These are phyloP conservation scores for Posidonia australis DNA, from an alignment of 106 monocot genomes.

Conservation along the genomic window DNA sequence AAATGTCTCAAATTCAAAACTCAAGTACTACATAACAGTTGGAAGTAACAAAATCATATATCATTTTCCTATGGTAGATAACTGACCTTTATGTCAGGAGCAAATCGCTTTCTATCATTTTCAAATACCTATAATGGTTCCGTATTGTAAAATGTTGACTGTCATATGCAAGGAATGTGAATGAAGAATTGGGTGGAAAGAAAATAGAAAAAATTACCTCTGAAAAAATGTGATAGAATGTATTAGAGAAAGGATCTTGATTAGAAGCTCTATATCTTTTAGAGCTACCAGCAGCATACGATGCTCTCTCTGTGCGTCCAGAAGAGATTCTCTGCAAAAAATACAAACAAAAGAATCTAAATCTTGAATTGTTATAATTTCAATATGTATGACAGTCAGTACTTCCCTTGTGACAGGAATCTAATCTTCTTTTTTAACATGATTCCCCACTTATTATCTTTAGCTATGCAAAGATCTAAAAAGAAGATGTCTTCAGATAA, in stretches of 20 bases:
- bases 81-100: conserved; percentile 64
- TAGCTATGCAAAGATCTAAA: too few relatives aligned
- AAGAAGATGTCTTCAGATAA: too few relatives aligned
- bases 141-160: not conserved
- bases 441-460: too few relatives aligned
- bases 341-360: not conserved
- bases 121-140: conserved; percentile 66
- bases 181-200: not conserved
- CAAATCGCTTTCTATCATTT: conserved; percentile 50
- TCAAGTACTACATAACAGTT: not conserved
- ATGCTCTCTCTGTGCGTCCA: conserved; percentile 28
- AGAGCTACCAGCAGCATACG: conserved; percentile 25
- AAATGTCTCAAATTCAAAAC: not conserved
- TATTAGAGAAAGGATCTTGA: conserved; percentile 62
- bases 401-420: too few relatives aligned
- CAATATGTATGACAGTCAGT: too few relatives aligned
- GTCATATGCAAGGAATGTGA: conserved; percentile 1
- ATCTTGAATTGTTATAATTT: too few relatives aligned
- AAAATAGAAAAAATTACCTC: conserved; percentile 52
- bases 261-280: conserved; percentile 14
- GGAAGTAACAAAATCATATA: not conserved
- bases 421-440: too few relatives aligned
- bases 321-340: conserved; percentile 26
- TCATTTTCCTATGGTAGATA: not conserved
- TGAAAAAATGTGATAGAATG: conserved; percentile 86